Base-by-base conservation (phyloP, 495 filamentous ascomycete genomes). In the Annulohypoxylon nitens region DNA sequence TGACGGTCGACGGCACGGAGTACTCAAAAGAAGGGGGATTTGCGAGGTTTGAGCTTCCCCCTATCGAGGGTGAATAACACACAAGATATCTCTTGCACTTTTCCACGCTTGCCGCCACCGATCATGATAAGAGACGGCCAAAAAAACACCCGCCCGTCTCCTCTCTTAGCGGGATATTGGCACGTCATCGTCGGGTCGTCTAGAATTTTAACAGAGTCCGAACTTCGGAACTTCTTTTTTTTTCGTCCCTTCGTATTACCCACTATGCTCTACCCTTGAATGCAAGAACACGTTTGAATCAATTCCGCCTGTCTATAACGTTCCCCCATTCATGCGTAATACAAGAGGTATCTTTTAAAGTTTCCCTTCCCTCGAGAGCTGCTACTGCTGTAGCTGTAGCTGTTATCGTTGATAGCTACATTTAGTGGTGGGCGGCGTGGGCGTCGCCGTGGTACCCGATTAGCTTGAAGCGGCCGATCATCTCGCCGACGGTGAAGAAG, bases 401-500 rank as follows among this genome's bases (percentile, higher is more conserved):
- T 39, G 36, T 39, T 9, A 12, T 39, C 11, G 36, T 39, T 11
- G 36, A 50, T 16, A 3, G 10, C 9, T n/a, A 4, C 26, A 5
- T 30, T 81, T 80, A 86, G 79, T 91, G 91, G 85, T 93, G 91
- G 75, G 89, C 88, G 73, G 84, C 83, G 48, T 81, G 85, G 75
- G 80, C 73, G 73, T 92, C 88, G 76, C 93, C 93, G 80, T 89
- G 86, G 86, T 98, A 99, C 70, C 96, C 96, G 76, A 99, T 85
- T 70, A 99, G 79, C 90, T 98, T 97, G 83, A 94, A 86, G 65
- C 95, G 87, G 66, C 96, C 96, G 73, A 98, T 91, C 83, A 99
- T 98, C 88, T 98, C 94, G 66, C 96, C 96, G 23, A 99, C 89
- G 16, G 94, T 95, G 88, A 98, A 99, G 88, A 99, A 98, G 61